These are phyloP conservation scores for Iberis pinnata DNA, from an alignment of 345 rosid species.

Conservation along the genomic window DNA sequence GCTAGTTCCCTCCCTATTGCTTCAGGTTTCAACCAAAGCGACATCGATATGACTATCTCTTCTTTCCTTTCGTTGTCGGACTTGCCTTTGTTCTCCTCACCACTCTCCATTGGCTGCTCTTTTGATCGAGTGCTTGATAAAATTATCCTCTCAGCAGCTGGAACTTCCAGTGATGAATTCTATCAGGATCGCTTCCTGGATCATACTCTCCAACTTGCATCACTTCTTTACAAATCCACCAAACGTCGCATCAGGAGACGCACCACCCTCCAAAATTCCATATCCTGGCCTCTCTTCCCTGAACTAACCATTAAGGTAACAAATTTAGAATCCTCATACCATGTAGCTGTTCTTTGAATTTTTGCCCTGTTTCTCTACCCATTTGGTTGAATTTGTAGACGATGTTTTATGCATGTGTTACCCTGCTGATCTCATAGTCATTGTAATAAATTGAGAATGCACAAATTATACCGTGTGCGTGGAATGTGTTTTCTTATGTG, in stretches of 20 bases:
- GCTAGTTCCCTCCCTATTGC: background rate
- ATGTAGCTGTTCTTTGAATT: background rate
- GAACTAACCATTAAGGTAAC: conserved; percentile 76
- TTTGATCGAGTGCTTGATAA: conserved; percentile 77
- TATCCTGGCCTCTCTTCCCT: conserved; percentile 68
- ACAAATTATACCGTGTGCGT: background rate
- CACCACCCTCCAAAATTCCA: conserved; percentile 56
- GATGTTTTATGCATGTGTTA: background rate
- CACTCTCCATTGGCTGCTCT: conserved; percentile 53
- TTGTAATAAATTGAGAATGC: background rate
- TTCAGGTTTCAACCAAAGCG: conserved; percentile 19
- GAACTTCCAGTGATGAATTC: conserved; percentile 22
- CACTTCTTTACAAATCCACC: conserved; percentile 51
- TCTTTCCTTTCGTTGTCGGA: conserved; percentile 28
- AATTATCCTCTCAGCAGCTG: conserved; percentile 19
- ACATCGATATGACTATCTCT: conserved; percentile 22
- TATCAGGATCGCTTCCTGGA: conserved; percentile 60
- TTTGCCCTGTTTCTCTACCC: background rate
- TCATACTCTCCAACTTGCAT: conserved; percentile 59
- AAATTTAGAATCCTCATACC: conserved; percentile 3
- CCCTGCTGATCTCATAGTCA: background rate
- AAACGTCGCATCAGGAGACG: conserved; percentile 60
- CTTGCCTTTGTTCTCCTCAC: conserved; percentile 29
- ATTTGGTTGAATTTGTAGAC: conserved; percentile 10
- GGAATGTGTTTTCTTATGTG: background rate